These are phyloP conservation scores for Chlorella ohadii DNA, from an alignment of 139 green algal genomes.

Conservation along the genomic window DNA sequence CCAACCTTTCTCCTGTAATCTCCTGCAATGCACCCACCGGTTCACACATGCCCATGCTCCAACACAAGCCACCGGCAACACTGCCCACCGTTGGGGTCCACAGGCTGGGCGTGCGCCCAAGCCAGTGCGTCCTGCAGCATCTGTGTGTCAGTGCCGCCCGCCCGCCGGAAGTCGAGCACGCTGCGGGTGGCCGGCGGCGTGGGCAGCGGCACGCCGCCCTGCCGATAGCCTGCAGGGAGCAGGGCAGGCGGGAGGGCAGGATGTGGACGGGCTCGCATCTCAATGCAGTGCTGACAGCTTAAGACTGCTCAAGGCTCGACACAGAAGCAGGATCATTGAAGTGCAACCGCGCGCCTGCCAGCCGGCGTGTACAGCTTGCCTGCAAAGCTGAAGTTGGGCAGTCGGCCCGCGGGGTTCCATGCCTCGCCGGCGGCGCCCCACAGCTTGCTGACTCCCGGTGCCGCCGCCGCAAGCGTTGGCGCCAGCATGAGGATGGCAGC, in stretches of 20 bases:
- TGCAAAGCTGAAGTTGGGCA: conserved; percentile 7
- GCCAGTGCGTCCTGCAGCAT: conserved; percentile 3
- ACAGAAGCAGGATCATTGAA: too few relatives aligned
- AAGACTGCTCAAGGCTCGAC: too few relatives aligned
- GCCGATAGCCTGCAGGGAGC: background rate
- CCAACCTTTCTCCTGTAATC: too few relatives aligned
- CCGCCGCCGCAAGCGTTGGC: background rate
- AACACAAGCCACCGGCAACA: too few relatives aligned
- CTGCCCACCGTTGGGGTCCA: background rate
- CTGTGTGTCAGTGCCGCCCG: background rate
- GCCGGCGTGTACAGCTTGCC: too few relatives aligned
- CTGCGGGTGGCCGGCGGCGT: background rate
- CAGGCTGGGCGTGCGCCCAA: background rate
- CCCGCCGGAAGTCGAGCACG: background rate
- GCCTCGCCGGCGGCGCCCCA: background rate
- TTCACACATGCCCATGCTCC: too few relatives aligned
- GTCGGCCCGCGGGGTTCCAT: background rate
- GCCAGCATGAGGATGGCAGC: background rate
- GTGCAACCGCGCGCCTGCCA: too few relatives aligned
- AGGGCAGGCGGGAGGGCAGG: background rate
- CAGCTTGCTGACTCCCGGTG: background rate
- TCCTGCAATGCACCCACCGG: too few relatives aligned
- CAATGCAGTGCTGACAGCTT: too few relatives aligned
- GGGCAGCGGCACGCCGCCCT: background rate
- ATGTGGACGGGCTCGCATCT: too few relatives aligned